Evolutionary conservation across 805 yeast genomes (phyloP), one percentile per base, ranked within the genome.

Genomic region (Candida railenensis): DNA sequence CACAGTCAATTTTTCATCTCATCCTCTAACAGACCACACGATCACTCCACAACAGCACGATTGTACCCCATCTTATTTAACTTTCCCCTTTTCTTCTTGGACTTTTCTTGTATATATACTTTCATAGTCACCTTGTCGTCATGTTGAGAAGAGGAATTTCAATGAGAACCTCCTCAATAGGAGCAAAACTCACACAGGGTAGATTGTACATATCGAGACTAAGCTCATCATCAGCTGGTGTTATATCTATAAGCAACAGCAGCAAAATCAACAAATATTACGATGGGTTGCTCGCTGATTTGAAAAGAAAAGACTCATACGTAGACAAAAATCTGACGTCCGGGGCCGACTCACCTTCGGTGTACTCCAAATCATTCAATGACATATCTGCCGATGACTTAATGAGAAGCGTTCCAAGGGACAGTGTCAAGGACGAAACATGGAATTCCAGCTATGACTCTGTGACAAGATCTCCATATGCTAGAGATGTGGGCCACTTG

Each of bases 401-500:
- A 14, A 33, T 34, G 9, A n/a, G 21, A 7, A 22, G 8, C 9
- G 21, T 42, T 12, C 40, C 45, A n/a, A 20, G 34, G 4, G 34
- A 18, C 21, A 15, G 18, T 18, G 22, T 14, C 4, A 34, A 36
- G 21, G 39, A 34, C 5, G 45, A 42, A 25, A 20, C 71, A 4
- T 71, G 76, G 76, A 59, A 71, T n/a, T 69, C 76, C 0, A 61
- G 58, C 38, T 66, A 68, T 50, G 77, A 72, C 46, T 65, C 69
- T 0, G 76, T 70, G 11, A 54, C 68, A 22, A 54, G 77, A 42
- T 65, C 73, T 3, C 75, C 75, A 0, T 69, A 61, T 60, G 75
- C 85, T 4, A 78, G 77, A 57, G 85, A 81, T 51, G 77, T 80
- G n/a, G 70, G 74, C 44, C 85, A 85, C 55, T 71, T 85, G 16